phyloP scores from a whole-genome alignment of 306 rosid genomes.

The Lathyrus tuberosus region DNA sequence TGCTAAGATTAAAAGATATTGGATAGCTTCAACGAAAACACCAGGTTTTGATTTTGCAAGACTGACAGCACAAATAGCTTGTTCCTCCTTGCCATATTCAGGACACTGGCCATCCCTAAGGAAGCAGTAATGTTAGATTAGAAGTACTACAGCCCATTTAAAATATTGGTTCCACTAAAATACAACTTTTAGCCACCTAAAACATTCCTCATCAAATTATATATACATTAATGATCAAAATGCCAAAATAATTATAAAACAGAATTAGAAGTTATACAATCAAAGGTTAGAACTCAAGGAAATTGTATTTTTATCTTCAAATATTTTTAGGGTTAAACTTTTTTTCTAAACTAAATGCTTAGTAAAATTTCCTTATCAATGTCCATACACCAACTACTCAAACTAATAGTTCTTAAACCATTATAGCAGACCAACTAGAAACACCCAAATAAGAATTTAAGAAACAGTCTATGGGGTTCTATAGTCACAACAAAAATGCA shows the following conservation, averaged over 20 bases:
- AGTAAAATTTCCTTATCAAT: background rate
- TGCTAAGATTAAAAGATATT: conserved; percentile 81
- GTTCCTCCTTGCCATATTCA: conserved; percentile 89
- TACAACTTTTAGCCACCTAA: conserved; percentile 18
- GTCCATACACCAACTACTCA: conserved; percentile 11
- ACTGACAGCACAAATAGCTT: conserved; percentile 97
- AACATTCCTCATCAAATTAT: conserved; percentile 1
- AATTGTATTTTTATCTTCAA: conserved; percentile 21
- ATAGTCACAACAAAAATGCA: conserved; percentile 9
- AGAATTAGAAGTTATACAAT: conserved; percentile 15
- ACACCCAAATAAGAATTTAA: background rate
- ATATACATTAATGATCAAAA: background rate
- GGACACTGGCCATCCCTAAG: conserved; percentile 97
- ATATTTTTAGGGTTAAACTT: background rate
- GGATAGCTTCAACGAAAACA: conserved; percentile 95
- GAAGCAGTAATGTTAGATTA: conserved; percentile 41
- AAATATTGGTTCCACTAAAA: conserved; percentile 28
- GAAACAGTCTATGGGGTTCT: background rate
- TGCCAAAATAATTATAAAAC: conserved; percentile 11
- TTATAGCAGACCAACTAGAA: background rate
- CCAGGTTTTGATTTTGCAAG: conserved; percentile 87
- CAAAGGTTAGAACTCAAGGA: conserved; percentile 9
- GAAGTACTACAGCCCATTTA: conserved; percentile 19
- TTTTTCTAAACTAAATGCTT: conserved; percentile 14
- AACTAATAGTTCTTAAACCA: conserved; percentile 13